Percentiles rank a stretch among this genome's conserved stretches.
Conservation (phyloP, 2,329 filamentous ascomycete species). For the Bipolaris sorokiniana region DNA sequence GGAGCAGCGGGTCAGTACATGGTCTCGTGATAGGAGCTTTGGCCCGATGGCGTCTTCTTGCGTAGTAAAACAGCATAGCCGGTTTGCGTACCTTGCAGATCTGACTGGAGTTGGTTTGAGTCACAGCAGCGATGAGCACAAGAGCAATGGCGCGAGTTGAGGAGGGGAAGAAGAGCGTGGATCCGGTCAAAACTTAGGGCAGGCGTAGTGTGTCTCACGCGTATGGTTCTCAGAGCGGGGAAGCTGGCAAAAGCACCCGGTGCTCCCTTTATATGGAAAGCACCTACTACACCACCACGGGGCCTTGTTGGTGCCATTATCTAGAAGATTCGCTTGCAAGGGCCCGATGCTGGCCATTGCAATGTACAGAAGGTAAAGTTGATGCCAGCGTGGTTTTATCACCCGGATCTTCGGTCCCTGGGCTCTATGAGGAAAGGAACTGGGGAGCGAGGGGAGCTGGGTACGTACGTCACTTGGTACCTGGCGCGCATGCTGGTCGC, state of each 20-base stretch:
- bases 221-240: slow-evolving; percentile 24
- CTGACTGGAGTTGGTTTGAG: slow-evolving; percentile 10
- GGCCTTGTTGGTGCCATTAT: slow-evolving; percentile 12
- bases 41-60: slow-evolving; percentile 34
- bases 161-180: slow-evolving; percentile 16
- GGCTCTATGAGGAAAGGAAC: slow-evolving; percentile 7
- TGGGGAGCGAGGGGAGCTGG: slow-evolving; percentile 5
- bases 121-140: slow-evolving; percentile 9
- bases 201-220: slow-evolving; percentile 19
- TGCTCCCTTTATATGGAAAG: slow-evolving; percentile 16
- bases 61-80: slow-evolving; percentile 27
- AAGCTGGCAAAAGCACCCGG: slow-evolving; percentile 17
- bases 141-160: slow-evolving; percentile 1
- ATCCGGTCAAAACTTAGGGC: slow-evolving; percentile 17
- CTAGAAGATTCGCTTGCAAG: slow-evolving; percentile 18
- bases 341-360: slow-evolving; percentile 8
- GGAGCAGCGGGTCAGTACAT: slow-evolving; percentile 36
- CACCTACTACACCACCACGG: slow-evolving; percentile 2
- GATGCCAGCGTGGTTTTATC: slow-evolving; percentile 3
- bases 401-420: slow-evolving; percentile 15
- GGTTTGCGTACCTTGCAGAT: slow-evolving; percentile 38
- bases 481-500: slow-evolving; percentile 18
- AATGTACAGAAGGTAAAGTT: background rate
- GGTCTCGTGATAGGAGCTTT: slow-evolving; percentile 46
- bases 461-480: slow-evolving; percentile 24